phyloP scores from a whole-genome alignment of 352 stramenopile species.

The Phytopythium delawarense region DNA sequence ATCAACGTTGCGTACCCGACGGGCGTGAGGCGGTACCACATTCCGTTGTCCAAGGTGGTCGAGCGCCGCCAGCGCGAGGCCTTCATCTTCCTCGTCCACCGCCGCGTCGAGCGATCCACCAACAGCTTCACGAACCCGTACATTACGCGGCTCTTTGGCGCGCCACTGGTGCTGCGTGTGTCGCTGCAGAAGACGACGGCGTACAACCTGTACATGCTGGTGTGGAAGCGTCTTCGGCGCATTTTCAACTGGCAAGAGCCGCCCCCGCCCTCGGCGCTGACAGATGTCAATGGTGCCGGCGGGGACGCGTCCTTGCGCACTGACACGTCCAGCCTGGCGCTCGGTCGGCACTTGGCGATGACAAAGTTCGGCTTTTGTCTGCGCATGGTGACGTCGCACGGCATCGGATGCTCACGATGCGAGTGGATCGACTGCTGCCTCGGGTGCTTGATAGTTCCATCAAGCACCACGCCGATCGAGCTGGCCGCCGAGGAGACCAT shows the following conservation, averaged over 20 bases:
- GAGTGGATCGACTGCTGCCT: conserved; percentile 86
- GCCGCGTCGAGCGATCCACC: conserved; percentile 73
- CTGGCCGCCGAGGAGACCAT: conserved; percentile 78
- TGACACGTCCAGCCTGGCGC: conserved; percentile 50
- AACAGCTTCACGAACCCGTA: conserved; percentile 81
- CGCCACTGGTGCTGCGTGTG: conserved; percentile 67
- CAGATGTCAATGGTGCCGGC: conserved; percentile 20
- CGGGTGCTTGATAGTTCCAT: conserved; percentile 76
- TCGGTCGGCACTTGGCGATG: conserved; percentile 54
- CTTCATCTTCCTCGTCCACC: conserved; percentile 81
- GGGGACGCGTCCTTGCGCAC: conserved; percentile 21
- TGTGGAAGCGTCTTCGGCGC: conserved; percentile 72
- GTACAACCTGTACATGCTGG: conserved; percentile 72
- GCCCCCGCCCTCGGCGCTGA: conserved; percentile 15
- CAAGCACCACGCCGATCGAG: conserved; percentile 28
- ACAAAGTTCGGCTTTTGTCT: conserved; percentile 85
- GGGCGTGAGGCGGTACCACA: conserved; percentile 54
- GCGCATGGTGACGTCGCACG: conserved; percentile 73
- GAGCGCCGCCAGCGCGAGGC: conserved; percentile 44
- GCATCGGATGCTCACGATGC: conserved; percentile 83
- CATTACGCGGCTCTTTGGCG: conserved; percentile 75
- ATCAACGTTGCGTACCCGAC: conserved; percentile 68
- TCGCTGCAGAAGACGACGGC: conserved; percentile 55
- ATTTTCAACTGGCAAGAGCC: conserved; percentile 84
- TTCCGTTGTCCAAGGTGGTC: conserved; percentile 53